Conservation (phyloP, 148 eudicot genomes). For the Diospyros kaki region DNA sequence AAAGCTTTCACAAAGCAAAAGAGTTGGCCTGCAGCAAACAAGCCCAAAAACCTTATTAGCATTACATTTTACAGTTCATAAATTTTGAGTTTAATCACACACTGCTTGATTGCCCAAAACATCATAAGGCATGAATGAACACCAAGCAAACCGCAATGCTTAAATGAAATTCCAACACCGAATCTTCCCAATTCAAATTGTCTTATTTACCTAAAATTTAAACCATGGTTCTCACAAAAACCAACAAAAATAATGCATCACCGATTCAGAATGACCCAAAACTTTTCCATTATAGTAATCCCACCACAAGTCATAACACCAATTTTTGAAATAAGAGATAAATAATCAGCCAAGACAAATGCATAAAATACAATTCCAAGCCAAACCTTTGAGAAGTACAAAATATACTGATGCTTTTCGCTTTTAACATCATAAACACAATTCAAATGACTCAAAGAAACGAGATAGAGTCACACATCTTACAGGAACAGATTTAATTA, state of each 20-base stretch:
- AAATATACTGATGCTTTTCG: too few relatives aligned
- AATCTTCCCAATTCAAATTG: neutral
- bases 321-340: neutral
- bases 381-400: too few relatives aligned
- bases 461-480: constrained; percentile 9
- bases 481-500: constrained; percentile 28
- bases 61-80: neutral
- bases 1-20: constrained; percentile 1
- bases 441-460: neutral
- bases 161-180: neutral
- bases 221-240: neutral
- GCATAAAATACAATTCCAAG: neutral
- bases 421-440: neutral
- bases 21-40: constrained; percentile 6
- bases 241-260: neutral
- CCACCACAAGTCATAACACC: neutral
- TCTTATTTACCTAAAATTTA: neutral
- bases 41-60: constrained; percentile 3
- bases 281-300: neutral
- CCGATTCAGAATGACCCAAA: neutral
- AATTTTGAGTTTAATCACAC: neutral
- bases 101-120: neutral
- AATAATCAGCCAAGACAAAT: neutral
- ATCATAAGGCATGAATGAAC: neutral
- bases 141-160: neutral